A percentile compares a stretch with the other conserved stretches of the same genome.
Evolutionary conservation across 2,329 filamentous ascomycete species (phyloP).

Genomic region (Tricladium varicosporioides): DNA sequence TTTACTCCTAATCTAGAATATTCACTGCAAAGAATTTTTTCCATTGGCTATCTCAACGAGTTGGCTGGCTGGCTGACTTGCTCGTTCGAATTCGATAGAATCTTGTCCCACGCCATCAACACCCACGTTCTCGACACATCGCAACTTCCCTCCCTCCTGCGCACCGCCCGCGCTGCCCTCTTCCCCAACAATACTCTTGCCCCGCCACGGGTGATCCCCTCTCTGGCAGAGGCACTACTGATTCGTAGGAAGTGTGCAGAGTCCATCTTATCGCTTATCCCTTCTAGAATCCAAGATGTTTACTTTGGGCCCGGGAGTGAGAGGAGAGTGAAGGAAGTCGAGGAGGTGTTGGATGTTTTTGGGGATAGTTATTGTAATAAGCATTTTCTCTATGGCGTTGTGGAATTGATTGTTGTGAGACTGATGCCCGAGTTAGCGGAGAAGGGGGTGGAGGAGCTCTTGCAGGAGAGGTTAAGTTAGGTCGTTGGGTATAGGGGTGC

Average conservation of each 20-base stretch:
- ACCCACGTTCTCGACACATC: conserved; percentile 60
- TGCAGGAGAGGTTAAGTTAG: conserved; percentile 65
- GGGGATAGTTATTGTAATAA: conserved; percentile 88
- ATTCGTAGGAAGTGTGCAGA: conserved; percentile 68
- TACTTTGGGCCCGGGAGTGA: conserved; percentile 43
- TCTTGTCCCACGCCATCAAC: conserved; percentile 55
- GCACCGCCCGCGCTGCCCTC: conserved; percentile 70
- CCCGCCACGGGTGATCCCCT: conserved; percentile 59
- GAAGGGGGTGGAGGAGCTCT: conserved; percentile 67
- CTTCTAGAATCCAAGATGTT: conserved; percentile 34
- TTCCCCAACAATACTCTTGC: conserved; percentile 84
- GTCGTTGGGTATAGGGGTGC: background rate
- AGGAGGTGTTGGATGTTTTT: conserved; percentile 68
- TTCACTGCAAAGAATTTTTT: too few species aligned
- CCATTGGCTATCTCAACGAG: too few species aligned
- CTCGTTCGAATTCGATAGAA: conserved; percentile 20
- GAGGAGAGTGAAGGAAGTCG: conserved; percentile 36
- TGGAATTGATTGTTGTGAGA: conserved; percentile 79
- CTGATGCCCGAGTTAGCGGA: conserved; percentile 82
- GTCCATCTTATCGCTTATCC: conserved; percentile 49
- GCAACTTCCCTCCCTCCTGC: conserved; percentile 64
- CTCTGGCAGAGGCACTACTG: conserved; percentile 55
- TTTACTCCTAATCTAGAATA: background rate
- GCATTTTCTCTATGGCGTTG: conserved; percentile 77
- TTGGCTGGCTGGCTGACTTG: conserved; percentile 18